Base-by-base conservation (phyloP, 768 basidiomycete genomes). In the Gymnopilus dilepis region DNA sequence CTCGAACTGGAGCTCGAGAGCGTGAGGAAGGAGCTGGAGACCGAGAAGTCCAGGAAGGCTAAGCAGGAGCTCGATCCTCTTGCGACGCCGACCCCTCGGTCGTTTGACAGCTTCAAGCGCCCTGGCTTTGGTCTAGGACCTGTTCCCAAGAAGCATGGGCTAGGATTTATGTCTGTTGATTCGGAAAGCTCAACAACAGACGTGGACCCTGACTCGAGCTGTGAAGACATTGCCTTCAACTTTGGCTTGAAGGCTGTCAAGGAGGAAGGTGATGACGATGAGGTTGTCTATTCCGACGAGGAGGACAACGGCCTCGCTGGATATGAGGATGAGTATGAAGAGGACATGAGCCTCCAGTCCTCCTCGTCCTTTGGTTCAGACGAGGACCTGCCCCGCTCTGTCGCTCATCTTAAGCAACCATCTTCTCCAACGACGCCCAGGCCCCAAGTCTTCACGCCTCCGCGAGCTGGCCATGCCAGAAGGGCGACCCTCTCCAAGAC, bases 301-400 rank as follows among this genome's bases (percentile, higher is more conserved):
- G 83, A 70, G 19, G 67, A 73, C 42, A 64, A 65, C 54, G 58
- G 40, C 42, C 47, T 62, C 21, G 54, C 61, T 34, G 65, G 42
- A 1, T 61, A 81, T n/a, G 90, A 91, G 69, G 89, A 90, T 58
- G 90, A 92, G 69, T 90, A 90, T 57, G 89, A 92, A 70, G 90
- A 83, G 2, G 86, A 86, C 54, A 81, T 78, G 51, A 77, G 78
- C 56, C 75, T 85, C 67, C 73, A 72, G 42, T 77, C 80, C 1
- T 83, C 82, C 3, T 87, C 86, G 8, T 88, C 86, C 8, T 79
- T 82, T 51, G 83, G 78, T 28, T 87, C 86, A 4, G 74, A 76
- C 30, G 84, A 87, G 30, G 84, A 88, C 24, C 74, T 78, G 47
- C 75, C 70, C 47, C 73, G 73, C 40, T 73, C 72, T 28, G 51